A percentile compares a stretch with the other conserved stretches of the same genome.
These are phyloP conservation scores for Cafeteria roenbergensis DNA, from an alignment of 108 stramenopile species.

Conservation along the genomic window DNA sequence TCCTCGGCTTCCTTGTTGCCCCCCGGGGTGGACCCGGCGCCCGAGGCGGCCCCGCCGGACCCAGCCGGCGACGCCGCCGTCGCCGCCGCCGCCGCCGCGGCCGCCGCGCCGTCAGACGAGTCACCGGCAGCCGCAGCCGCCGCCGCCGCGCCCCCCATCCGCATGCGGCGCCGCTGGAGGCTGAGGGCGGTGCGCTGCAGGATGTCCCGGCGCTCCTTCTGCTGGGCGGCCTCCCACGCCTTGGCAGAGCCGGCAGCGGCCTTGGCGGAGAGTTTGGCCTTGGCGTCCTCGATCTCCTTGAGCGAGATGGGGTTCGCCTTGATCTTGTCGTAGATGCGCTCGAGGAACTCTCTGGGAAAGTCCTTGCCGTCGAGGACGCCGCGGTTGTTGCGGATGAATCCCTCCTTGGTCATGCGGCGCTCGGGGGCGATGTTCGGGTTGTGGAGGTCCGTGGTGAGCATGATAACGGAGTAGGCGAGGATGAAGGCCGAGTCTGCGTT, in stretches of 20 bases:
- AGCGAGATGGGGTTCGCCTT: slow-evolving; percentile 77
- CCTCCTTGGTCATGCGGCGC: slow-evolving; percentile 78
- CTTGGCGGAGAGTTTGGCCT: slow-evolving; percentile 48
- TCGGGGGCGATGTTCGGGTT: slow-evolving; percentile 87
- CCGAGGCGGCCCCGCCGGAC: neutral
- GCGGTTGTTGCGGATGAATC: slow-evolving; percentile 68
- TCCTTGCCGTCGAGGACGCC: slow-evolving; percentile 89
- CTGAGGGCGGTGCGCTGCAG: slow-evolving; percentile 16
- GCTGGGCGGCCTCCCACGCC: slow-evolving; percentile 61
- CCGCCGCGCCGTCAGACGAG: no score
- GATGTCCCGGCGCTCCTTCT: slow-evolving; percentile 83
- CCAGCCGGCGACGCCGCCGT: no score
- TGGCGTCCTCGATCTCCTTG: slow-evolving; percentile 79
- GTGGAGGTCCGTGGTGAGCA: slow-evolving; percentile 95
- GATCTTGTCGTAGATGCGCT: slow-evolving; percentile 79
- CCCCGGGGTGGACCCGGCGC: neutral
- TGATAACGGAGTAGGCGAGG: slow-evolving; percentile 91
- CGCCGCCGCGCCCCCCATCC: no score
- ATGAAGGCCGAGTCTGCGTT: slow-evolving; percentile 88
- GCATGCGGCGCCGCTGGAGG: neutral
- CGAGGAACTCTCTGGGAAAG: slow-evolving; percentile 69
- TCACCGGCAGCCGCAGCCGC: no score
- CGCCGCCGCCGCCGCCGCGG: no score
- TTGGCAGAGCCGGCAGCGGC: slow-evolving; percentile 48
- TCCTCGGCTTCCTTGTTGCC: neutral